Conservation (phyloP, 345 rosid genomes). For the Pseudoturritis turrita region DNA sequence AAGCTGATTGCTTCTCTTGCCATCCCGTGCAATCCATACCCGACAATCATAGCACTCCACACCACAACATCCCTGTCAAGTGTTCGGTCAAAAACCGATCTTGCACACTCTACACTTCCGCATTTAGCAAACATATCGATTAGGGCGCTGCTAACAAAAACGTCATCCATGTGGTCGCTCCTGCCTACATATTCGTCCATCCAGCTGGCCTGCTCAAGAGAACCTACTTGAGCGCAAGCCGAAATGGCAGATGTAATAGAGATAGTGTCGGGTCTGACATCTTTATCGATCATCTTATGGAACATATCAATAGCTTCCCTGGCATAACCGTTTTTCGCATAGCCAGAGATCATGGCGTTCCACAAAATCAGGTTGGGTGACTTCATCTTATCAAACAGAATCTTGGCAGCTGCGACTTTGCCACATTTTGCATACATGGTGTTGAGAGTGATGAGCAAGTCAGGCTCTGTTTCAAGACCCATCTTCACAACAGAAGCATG, state of each 20-base stretch:
- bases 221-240: constrained; percentile 67
- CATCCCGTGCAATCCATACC: constrained; percentile 65
- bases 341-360: constrained; percentile 81
- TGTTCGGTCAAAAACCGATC: constrained; percentile 49
- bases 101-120: constrained; percentile 52
- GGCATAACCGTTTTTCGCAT: constrained; percentile 62
- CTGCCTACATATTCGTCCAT: constrained; percentile 43
- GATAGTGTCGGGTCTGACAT: constrained; percentile 46
- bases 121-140: constrained; percentile 77
- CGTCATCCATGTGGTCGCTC: constrained; percentile 38
- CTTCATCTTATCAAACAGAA: constrained; percentile 48
- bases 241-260: constrained; percentile 50
- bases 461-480: constrained; percentile 57
- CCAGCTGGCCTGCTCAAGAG: constrained; percentile 61
- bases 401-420: constrained; percentile 46
- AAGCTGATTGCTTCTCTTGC: constrained; percentile 55
- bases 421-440: constrained; percentile 73
- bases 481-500: constrained; percentile 53
- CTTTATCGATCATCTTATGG: constrained; percentile 40
- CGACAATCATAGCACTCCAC: constrained; percentile 73
- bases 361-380: constrained; percentile 51
- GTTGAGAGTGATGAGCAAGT: constrained; percentile 62
- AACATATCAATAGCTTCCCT: constrained; percentile 54
- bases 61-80: constrained; percentile 53
- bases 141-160: constrained; percentile 45